Evolutionary conservation across 129 eudicot species (phyloP), one percentile per base, ranked within the genome.

Genomic region (Mikania micrantha): DNA sequence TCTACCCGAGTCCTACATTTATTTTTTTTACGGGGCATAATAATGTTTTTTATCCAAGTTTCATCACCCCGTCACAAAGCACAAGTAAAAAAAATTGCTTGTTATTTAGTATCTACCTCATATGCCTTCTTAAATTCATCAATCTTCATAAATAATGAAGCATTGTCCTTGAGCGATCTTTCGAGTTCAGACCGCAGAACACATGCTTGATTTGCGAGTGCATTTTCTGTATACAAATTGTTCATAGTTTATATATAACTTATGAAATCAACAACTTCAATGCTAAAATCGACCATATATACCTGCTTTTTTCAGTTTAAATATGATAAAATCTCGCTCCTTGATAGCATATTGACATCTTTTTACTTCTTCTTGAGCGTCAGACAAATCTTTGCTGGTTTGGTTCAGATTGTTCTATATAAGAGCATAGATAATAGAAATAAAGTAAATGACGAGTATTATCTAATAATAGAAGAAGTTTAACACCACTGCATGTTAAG

Each of bases 241-340:
- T 52, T 67, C n/a, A 69, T 29, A n/a, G 36, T 20, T 44, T 52
- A 64, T 48, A 61, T 72, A 57, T 36, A 25, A 17, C 16, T n/a
- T 25, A 13, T 5, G 11, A 36, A 58, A 38, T 69, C 19, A 15
- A 0, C 16, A 28, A 9, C 13, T 28, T 41, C 11, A 21, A 41
- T 25, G 15, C 11, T 52, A 13, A 34, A 13, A 32, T 5, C 22
- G 47, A 22, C 54, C 53, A 67, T 62, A 19, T 1, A 13, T 70
- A 88, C 98, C 98, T 75, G 98, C 88, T 85, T 88, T 91, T 83
- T 74, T 85, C 78, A 88, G 98, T 75, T 88, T 90, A 50, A 82
- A 70, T 57, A 89, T 87, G 35, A 94, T 69, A 75, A 84, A 94
- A 60, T 94, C 91, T 50, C 84, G 74, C 79, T 49, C 88, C 77